phyloP scores from a whole-genome alignment of 2,329 filamentous ascomycete genomes.

The Sporothrix inflata region DNA sequence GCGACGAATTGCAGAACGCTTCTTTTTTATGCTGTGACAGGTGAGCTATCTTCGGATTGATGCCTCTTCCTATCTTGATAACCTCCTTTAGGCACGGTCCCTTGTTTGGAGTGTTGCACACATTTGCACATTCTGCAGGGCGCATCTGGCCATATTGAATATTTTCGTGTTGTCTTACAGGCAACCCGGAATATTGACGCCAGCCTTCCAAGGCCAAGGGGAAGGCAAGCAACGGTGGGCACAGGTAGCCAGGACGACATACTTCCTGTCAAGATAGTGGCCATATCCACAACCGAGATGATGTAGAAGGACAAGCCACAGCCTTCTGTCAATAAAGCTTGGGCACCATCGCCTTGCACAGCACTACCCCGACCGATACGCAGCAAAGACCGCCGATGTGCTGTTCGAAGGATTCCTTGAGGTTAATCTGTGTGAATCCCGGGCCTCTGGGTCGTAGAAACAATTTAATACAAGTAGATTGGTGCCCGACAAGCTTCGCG shows the following conservation, averaged over 20 bases:
- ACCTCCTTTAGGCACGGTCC: neutral
- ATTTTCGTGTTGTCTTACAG: neutral
- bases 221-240: neutral
- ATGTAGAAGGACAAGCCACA: neutral
- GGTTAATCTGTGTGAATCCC: neutral
- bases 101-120: slow-evolving; percentile 15
- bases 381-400: neutral
- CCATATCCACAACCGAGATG: neutral
- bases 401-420: neutral
- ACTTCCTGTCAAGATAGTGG: neutral
- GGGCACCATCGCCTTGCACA: neutral
- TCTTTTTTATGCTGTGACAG: neutral
- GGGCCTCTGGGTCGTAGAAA: slow-evolving; percentile 10
- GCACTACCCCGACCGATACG: neutral
- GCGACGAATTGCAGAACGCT: neutral
- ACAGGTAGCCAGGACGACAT: neutral
- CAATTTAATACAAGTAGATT: slow-evolving; percentile 1
- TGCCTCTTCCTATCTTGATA: neutral
- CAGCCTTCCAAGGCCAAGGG: neutral
- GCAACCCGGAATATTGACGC: neutral
- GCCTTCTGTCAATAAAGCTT: neutral
- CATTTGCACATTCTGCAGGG: slow-evolving; percentile 5
- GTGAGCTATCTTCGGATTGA: neutral
- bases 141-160: neutral
- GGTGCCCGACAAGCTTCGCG: slow-evolving; percentile 6